Base-by-base conservation (phyloP, 148 eudicot species). In the Amaranthus palmeri region DNA sequence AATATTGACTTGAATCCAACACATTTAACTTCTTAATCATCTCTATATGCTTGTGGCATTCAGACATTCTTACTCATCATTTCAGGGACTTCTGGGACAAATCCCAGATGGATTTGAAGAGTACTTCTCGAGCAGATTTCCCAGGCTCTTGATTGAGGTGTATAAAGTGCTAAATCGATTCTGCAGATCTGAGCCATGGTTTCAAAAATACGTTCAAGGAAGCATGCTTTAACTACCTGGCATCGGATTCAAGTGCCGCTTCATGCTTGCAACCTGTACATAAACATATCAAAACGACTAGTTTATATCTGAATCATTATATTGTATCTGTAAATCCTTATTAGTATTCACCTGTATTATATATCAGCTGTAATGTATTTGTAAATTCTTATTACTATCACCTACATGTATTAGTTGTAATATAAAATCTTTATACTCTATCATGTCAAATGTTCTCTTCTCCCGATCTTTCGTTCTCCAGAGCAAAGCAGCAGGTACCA, bases 21-120 rank as follows among this genome's bases (percentile, higher is more conserved):
- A 6, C 5, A 8, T 8, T 10, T 7, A 2, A 25, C 17, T 18
- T 25, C 7, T 15, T 43, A 52, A 17, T 10, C 10, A 14, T 14
- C 17, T 48, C 4, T 9, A 11, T 7, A 36, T 15, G 8, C 54
- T 9, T 59, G 52, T 41, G 55, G 52, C 36, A 10, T 72, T 52
- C 65, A 53, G 62, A 70, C 10, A 10, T 36, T 61, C 57, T 14
- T 7, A 13, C 46, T 53, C 46, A 43, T 17, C 17, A 48, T 70
- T 80, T 61, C 70, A 67, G 85, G 73, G 66, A 15, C 72, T 82
- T 54, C 74, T 82, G 40, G 82, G 85, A 57, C 5, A 78, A 12
- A 71, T 79, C 10, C 85, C 83, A 36, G 85, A 76, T 62, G 83
- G 83, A 73, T 76, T 82, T 53, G 83, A 79, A 44, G 80, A 76